These are phyloP conservation scores for Yamadazyma sp. DNA, from an alignment of 805 yeast genomes.

Conservation along the genomic window DNA sequence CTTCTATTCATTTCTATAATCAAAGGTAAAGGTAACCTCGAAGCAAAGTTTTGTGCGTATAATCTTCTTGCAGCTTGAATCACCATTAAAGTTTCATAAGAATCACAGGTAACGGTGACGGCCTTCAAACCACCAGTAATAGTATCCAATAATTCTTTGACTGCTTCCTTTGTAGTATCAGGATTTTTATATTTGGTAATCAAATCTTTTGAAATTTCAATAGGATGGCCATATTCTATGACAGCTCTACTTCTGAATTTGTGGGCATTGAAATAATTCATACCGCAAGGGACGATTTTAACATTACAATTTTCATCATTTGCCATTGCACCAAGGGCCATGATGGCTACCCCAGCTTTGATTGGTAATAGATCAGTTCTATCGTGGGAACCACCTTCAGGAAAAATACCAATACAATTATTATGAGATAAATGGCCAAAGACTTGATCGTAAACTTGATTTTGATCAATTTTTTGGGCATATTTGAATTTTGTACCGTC, in stretches of 20 bases:
- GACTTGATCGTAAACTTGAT: constrained; percentile 76
- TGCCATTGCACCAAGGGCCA: constrained; percentile 47
- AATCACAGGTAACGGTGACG: constrained; percentile 86
- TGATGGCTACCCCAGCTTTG: constrained; percentile 44
- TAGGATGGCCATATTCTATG: constrained; percentile 88
- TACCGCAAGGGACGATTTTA: constrained; percentile 92
- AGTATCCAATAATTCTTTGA: constrained; percentile 64
- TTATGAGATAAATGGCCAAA: constrained; percentile 80
- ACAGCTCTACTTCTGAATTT: constrained; percentile 95
- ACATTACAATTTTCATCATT: constrained; percentile 72
- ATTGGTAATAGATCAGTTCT: constrained; percentile 40
- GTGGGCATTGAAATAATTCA: constrained; percentile 96
- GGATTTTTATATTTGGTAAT: constrained; percentile 66
- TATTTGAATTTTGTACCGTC: constrained; percentile 59
- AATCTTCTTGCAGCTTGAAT: constrained; percentile 90
- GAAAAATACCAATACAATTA: constrained; percentile 66
- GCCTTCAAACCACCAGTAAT: constrained; percentile 73
- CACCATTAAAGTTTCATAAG: constrained; percentile 83
- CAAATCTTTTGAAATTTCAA: constrained; percentile 54
- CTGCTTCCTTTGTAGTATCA: constrained; percentile 68
- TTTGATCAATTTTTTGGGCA: constrained; percentile 85
- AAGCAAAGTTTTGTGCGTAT: constrained; percentile 72
- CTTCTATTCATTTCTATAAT: constrained; percentile 90
- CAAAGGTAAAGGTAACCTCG: constrained; percentile 72
- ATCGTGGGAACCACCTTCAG: constrained; percentile 46